Evolutionary conservation across 257 asterid genomes (phyloP), one percentile per base, ranked within the genome.

Genomic region (Thymus mandschuricus): DNA sequence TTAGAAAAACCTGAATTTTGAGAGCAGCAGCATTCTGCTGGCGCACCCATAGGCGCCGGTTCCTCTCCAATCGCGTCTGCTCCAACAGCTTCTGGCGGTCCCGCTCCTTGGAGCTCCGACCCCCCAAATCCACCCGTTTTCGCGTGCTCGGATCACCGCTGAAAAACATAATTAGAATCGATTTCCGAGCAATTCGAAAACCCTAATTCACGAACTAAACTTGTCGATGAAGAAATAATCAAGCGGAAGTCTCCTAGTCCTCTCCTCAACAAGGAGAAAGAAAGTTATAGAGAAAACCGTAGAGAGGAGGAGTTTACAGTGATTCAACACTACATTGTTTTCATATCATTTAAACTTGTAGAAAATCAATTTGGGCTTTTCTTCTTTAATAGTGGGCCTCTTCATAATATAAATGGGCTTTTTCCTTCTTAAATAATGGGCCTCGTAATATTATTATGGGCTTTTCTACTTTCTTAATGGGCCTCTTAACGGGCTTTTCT

Each of bases 51-150:
- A 81, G 79, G 12, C 98, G 92, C 31, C 82, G 91, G 73, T 89
- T 93, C 60, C 98, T 81, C 74, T 93, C 97, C 81, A 89, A 80
- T 73, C 96, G 88, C 73, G 96, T 86, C 79, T 93, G 92, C 70
- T 93, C 97, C 2, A 93, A 82, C 73, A 91, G 96, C 85, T 91
- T 93, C 84, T 93, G 88, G 29, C 92, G 82, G 90, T 93, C 98
- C 61, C 96, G 84, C 82, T 93, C 96, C 76, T 89, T 93, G 73
- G 98, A 89, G 79, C 98, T 93, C 76, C 98, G 96, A 44, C 98
- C 98, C 45, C 98, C 96, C 66, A 93, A 93, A 91, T 93, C 96
- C 72, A 93, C 98, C 68, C 98, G 96, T 71, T 89, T 93, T 55
- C 94, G 75, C 60, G 86, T 83, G 54, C 97, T 82, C 54, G 97